phyloP scores from a whole-genome alignment of 257 asterid species.

The Voacanga thouarsii region DNA sequence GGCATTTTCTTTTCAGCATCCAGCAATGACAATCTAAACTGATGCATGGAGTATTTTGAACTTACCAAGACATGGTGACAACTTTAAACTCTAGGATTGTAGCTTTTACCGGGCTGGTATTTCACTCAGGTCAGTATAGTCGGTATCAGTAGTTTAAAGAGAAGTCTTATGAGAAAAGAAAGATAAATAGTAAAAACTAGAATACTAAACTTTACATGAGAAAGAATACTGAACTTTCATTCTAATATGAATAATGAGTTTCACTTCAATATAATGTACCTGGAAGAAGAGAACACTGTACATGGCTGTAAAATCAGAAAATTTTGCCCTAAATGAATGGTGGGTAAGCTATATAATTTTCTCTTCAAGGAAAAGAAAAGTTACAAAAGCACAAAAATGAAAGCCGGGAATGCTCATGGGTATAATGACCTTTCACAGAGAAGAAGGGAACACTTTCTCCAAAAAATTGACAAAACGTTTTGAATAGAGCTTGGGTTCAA shows the following conservation, averaged over 20 bases:
- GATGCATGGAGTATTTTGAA: no score
- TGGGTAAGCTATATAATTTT: background rate
- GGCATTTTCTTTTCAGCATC: no score
- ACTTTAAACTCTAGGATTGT: no score
- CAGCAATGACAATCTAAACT: no score
- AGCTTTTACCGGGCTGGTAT: background rate
- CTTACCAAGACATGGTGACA: background rate
- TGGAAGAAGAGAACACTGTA: background rate
- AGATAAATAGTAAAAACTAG: background rate
- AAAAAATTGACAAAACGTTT: conserved; percentile 64
- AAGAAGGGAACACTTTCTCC: conserved; percentile 59
- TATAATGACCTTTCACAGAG: conserved; percentile 28
- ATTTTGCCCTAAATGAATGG: background rate
- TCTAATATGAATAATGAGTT: background rate
- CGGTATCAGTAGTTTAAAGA: background rate
- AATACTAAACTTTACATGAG: no score
- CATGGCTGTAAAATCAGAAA: background rate
- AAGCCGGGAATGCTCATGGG: conserved; percentile 2
- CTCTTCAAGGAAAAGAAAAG: background rate
- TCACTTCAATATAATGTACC: background rate
- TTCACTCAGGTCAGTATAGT: background rate
- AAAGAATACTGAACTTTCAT: background rate
- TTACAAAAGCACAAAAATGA: background rate
- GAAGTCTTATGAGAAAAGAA: background rate
- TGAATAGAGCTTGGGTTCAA: conserved; percentile 66